These are phyloP conservation scores for Clavispora santaluciae DNA, from an alignment of 805 yeast species.

Conservation along the genomic window DNA sequence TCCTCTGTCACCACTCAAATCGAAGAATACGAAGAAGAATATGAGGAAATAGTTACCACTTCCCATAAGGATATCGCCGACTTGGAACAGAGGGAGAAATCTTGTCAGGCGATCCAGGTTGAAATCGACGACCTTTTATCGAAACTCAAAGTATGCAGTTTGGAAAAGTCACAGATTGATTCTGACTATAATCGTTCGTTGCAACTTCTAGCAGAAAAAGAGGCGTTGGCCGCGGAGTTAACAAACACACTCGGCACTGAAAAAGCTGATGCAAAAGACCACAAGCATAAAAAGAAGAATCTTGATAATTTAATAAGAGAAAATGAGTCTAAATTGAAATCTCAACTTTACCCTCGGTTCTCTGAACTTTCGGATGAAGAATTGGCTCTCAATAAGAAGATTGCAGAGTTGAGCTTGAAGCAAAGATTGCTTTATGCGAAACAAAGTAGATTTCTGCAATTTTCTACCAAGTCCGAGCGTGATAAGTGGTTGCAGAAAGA, in stretches of 20 bases:
- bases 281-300: slow-evolving; percentile 16
- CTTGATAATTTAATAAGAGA: slow-evolving; percentile 25
- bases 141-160: slow-evolving; percentile 44
- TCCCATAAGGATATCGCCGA: slow-evolving; percentile 51
- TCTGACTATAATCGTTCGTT: slow-evolving; percentile 46
- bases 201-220: slow-evolving; percentile 45
- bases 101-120: slow-evolving; percentile 41
- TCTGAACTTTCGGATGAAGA: slow-evolving; percentile 39
- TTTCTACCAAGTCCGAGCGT: slow-evolving; percentile 51
- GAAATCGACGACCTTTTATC: slow-evolving; percentile 45
- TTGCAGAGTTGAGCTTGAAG: slow-evolving; percentile 40
- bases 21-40: slow-evolving; percentile 55
- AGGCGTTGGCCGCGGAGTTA: slow-evolving; percentile 42
- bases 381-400: slow-evolving; percentile 28
- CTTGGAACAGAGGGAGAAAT: slow-evolving; percentile 56
- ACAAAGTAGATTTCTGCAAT: slow-evolving; percentile 63
- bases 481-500: slow-evolving; percentile 62
- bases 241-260: slow-evolving; percentile 29
- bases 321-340: slow-evolving; percentile 7
- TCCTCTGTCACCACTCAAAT: slow-evolving; percentile 55
- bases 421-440: slow-evolving; percentile 65
- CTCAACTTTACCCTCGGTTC: slow-evolving; percentile 42
- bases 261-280: slow-evolving; percentile 23
- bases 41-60: slow-evolving; percentile 46
- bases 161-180: slow-evolving; percentile 55